Conservation (phyloP, 805 yeast species). For the Clavispora asparagi region DNA sequence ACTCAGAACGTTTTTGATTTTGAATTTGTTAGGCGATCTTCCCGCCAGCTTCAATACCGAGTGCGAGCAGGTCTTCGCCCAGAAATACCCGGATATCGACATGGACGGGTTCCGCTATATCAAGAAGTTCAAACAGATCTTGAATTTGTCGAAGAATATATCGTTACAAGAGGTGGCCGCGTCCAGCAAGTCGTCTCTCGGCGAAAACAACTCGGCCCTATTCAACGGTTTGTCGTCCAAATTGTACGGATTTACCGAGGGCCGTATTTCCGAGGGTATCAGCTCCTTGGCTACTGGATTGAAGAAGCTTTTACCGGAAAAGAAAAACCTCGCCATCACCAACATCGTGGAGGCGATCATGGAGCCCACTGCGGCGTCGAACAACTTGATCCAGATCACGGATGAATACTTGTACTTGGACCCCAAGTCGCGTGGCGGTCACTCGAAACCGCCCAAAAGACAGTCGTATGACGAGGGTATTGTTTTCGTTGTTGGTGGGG, state of each 20-base stretch:
- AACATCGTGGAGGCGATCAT: constrained; percentile 85
- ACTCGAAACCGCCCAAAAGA: constrained; percentile 82
- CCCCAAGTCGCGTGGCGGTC: constrained; percentile 87
- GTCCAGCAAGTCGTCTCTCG: constrained; percentile 19
- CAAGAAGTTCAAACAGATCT: constrained; percentile 73
- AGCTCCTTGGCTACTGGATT: constrained; percentile 85
- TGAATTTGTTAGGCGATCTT: constrained; percentile 50
- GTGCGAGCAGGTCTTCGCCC: constrained; percentile 56
- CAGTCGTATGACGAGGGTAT: constrained; percentile 74
- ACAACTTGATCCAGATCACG: constrained; percentile 62
- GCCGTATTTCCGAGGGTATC: constrained; percentile 80
- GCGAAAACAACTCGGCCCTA: constrained; percentile 47
- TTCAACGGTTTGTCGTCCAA: constrained; percentile 72
- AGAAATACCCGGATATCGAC: constrained; percentile 47
- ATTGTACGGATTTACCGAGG: constrained; percentile 78
- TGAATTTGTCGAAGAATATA: constrained; percentile 39
- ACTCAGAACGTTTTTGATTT: constrained; percentile 81
- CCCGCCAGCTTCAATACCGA: constrained; percentile 35
- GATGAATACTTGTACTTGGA: constrained; percentile 90
- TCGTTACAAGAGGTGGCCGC: constrained; percentile 21
- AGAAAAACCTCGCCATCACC: constrained; percentile 83
- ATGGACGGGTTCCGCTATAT: constrained; percentile 65
- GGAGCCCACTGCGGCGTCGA: constrained; percentile 69
- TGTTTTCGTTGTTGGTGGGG: constrained; percentile 96
- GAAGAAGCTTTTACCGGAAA: constrained; percentile 81